phyloP scores from a whole-genome alignment of 306 rosid genomes.

The Pterocarpus macrocarpus region DNA sequence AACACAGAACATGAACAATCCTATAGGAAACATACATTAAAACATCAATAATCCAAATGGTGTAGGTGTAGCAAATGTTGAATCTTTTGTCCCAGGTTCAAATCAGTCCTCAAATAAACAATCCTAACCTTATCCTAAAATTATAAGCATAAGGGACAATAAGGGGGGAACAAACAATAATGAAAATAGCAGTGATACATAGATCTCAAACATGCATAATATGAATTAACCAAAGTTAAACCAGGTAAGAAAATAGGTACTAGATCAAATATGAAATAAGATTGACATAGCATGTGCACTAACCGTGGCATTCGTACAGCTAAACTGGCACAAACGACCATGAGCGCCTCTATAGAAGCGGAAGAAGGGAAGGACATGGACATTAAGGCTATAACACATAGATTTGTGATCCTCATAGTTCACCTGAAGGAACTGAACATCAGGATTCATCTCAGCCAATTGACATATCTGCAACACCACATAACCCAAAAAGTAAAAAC shows the following conservation, averaged over 20 bases:
- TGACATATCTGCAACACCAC: constrained; percentile 74
- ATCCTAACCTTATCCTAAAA: background rate
- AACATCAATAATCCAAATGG: constrained; percentile 9
- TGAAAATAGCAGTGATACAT: background rate
- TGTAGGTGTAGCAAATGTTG: background rate
- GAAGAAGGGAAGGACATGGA: constrained; percentile 92
- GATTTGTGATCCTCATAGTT: constrained; percentile 87
- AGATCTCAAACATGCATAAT: background rate
- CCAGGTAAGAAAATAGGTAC: constrained; percentile 1
- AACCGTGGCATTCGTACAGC: constrained; percentile 98
- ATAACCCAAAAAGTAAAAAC: background rate
- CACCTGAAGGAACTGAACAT: constrained; percentile 80
- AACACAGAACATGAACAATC: constrained; percentile 32
- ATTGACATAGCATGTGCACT: constrained; percentile 43
- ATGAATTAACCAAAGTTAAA: constrained; percentile 37
- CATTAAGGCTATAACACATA: constrained; percentile 88
- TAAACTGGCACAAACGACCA: constrained; percentile 90
- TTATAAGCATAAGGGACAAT: background rate
- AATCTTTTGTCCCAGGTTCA: constrained; percentile 7
- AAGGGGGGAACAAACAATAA: background rate
- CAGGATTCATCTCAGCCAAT: constrained; percentile 86
- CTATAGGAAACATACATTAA: background rate
- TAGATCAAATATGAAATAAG: background rate
- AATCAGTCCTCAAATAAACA: background rate
- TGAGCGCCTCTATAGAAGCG: constrained; percentile 92